These are phyloP conservation scores for Ustilago esculenta DNA, from an alignment of 1,284 basidiomycete genomes.

Conservation along the genomic window DNA sequence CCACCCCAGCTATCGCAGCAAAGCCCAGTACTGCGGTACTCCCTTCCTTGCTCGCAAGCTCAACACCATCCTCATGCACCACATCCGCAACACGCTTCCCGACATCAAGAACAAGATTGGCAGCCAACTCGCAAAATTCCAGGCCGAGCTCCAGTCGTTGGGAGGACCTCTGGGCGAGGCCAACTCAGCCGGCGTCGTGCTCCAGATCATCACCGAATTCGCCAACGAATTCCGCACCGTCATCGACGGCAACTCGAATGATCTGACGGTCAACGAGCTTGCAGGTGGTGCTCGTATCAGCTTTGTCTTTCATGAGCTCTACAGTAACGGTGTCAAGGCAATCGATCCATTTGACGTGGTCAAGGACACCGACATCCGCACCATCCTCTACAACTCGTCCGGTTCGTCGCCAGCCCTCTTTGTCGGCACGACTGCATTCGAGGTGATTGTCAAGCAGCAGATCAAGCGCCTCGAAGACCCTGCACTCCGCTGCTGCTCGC, in stretches of 20 bases:
- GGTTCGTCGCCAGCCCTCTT: constrained; percentile 95
- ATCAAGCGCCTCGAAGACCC: constrained; percentile 96
- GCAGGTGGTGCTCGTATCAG: constrained; percentile 98
- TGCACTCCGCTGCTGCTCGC: constrained; percentile 91
- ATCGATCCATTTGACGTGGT: constrained; percentile 92
- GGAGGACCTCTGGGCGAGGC: constrained; percentile 95
- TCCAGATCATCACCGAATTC: constrained; percentile 97
- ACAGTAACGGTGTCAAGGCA: constrained; percentile 86
- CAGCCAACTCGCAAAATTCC: constrained; percentile 97
- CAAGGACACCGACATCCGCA: constrained; percentile 93
- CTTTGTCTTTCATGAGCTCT: constrained; percentile 99
- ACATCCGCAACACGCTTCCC: constrained; percentile 97
- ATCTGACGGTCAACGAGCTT: constrained; percentile 97
- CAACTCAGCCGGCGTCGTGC: constrained; percentile 74
- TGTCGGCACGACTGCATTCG: constrained; percentile 96
- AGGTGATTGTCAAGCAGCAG: constrained; percentile 96
- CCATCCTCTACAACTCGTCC: constrained; percentile 97
- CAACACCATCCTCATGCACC: constrained; percentile 94
- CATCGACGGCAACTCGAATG: constrained; percentile 96
- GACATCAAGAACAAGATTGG: constrained; percentile 99
- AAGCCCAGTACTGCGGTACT: constrained; percentile 96
- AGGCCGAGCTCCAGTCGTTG: constrained; percentile 95
- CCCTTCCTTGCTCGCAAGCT: constrained; percentile 92
- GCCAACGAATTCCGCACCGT: constrained; percentile 96
- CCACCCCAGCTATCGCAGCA: constrained; percentile 94